Evolutionary conservation across 2,329 filamentous ascomycete species (phyloP), one percentile per base, ranked within the genome.

Genomic region (Coccinonectria pachysandricola): DNA sequence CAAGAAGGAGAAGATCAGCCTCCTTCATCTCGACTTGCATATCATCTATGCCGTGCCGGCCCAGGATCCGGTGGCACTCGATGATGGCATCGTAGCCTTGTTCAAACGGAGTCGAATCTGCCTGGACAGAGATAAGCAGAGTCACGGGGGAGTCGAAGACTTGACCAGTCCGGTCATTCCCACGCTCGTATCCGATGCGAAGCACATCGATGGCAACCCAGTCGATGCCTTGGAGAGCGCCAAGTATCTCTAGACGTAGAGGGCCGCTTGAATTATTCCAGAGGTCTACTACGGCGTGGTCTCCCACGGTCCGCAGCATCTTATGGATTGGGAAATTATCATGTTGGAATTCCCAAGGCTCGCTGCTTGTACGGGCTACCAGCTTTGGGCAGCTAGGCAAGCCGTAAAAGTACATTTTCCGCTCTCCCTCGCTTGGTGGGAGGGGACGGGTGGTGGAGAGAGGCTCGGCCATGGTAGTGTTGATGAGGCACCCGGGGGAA

Each of bases 1-100:
- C 17, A 11, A 7, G 15, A 6, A 8, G 7, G n/a, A 9, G 9
- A 16, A 26, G 3, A 6, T 22, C 11, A 3, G 31, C 26, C 15
- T 35, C 32, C 14, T 32, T 35, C 14, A 32, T 27, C 11, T 36
- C 30, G 10, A 22, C 19, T 2, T 33, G 11, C 1, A 33, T 15
- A 10, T 36, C 27, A 4, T 7, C 7, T 5, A 36, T 13, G 3
- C 23, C 30, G 7, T 29, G 18, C 5, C n/a, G 5, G 6, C 24
- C 5, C 4, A 35, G 21, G 19, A 35, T 30, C 13, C 12, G 8
- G 4, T 12, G 15, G 13, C 32, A 35, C 15, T 7, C 9, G 13
- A 16, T 14, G 3, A 30, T 21, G 7, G 20, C 15, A 10, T 15
- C 10, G 15, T 23, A 19, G 6, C 23, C 32, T 18, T 24, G 8